Evolutionary conservation across 495 filamentous ascomycete species (phyloP).

Genomic region (Aspergillus sclerotioniger): DNA sequence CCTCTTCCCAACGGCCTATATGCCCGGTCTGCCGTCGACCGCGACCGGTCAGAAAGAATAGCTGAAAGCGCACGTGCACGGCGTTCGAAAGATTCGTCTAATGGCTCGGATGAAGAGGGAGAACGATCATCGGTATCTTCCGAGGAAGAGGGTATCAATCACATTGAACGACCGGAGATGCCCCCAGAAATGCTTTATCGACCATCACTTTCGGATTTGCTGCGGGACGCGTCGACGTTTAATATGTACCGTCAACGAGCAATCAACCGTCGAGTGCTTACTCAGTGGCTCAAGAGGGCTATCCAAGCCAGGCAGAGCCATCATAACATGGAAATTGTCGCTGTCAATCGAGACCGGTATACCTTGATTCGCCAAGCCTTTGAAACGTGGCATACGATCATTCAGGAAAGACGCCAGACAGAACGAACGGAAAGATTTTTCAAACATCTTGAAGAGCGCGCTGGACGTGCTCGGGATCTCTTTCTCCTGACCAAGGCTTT

Average conservation of each 20-base stretch:
- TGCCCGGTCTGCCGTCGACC: constrained; percentile 37
- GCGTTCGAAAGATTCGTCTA: constrained; percentile 3
- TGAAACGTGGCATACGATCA: constrained; percentile 54
- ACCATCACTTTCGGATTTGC: constrained; percentile 55
- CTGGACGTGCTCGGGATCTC: constrained; percentile 60
- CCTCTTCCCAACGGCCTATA: constrained; percentile 28
- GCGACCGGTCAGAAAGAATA: constrained; percentile 37
- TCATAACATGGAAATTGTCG: constrained; percentile 47
- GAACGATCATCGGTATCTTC: constrained; percentile 28
- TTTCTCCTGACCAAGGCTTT: constrained; percentile 71
- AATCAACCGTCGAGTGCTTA: constrained; percentile 46
- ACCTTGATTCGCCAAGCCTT: constrained; percentile 57
- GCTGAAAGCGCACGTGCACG: constrained; percentile 19
- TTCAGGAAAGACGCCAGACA: constrained; percentile 46
- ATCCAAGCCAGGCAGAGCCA: constrained; percentile 43
- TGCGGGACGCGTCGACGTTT: constrained; percentile 59
- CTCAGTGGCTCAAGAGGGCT: constrained; percentile 54
- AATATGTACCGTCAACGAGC: constrained; percentile 50
- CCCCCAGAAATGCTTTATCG: constrained; percentile 46
- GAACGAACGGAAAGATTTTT: constrained; percentile 60
- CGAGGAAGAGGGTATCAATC: constrained; percentile 26
- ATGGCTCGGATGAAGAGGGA: constrained; percentile 17
- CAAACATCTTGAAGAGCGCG: constrained; percentile 58
- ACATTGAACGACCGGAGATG: constrained; percentile 28
- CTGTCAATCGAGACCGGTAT: constrained; percentile 49